phyloP scores from a whole-genome alignment of 345 rosid genomes.

The Salix brachista region DNA sequence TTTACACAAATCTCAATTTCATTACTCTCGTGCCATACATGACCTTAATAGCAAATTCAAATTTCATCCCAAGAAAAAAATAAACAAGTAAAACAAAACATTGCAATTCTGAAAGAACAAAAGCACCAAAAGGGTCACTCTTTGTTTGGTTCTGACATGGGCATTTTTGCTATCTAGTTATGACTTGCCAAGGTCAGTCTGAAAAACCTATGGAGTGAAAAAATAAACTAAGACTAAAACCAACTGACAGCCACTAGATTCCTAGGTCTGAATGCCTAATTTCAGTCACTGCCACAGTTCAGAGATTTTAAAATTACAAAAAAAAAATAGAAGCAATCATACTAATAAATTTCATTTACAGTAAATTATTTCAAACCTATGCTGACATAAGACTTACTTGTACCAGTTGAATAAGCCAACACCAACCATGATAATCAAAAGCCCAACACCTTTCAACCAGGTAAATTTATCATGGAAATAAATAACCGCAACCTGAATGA shows the following conservation, averaged over 20 bases:
- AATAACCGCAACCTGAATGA: conserved; percentile 87
- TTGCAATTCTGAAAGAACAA: no score
- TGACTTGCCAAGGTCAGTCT: not conserved
- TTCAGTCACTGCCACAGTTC: not conserved
- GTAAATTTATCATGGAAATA: conserved; percentile 94
- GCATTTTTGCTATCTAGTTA: no score
- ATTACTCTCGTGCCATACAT: no score
- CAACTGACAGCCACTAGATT: not conserved
- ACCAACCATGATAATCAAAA: conserved; percentile 73
- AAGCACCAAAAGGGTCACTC: no score
- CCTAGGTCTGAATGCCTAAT: not conserved
- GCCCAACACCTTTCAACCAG: conserved; percentile 91
- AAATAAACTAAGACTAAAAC: not conserved
- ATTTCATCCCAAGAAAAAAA: no score
- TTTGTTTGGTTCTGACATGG: no score
- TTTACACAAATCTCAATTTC: no score
- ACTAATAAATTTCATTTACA: not conserved
- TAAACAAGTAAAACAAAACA: no score
- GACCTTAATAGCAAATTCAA: no score
- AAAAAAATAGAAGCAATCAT: not conserved
- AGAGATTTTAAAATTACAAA: not conserved
- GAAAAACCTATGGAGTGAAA: not conserved
- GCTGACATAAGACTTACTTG: conserved; percentile 65
- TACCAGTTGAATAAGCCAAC: conserved; percentile 95
- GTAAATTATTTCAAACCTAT: not conserved